Evolutionary conservation across 805 yeast species (phyloP).

Genomic region (Kluyveromyces aestuarii): DNA sequence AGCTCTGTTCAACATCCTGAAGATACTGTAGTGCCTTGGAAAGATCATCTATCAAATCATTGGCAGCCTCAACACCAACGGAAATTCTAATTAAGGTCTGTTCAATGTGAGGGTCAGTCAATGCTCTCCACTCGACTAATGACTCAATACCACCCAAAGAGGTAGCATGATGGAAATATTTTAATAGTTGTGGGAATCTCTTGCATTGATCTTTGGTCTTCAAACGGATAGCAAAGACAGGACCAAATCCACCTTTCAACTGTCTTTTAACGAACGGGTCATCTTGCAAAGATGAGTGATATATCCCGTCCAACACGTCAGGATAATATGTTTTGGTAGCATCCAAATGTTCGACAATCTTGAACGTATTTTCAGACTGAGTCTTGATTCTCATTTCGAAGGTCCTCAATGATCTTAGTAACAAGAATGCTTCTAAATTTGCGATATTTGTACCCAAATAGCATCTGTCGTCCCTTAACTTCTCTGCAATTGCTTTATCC

Average conservation of each 20-base stretch:
- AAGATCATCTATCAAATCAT: constrained; percentile 71
- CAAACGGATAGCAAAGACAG: constrained; percentile 65
- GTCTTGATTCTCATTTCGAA: constrained; percentile 58
- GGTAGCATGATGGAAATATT: constrained; percentile 81
- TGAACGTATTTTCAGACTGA: constrained; percentile 56
- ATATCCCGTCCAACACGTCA: constrained; percentile 42
- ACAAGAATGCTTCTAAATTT: constrained; percentile 63
- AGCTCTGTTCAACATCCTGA: constrained; percentile 3
- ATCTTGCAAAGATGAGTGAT: constrained; percentile 70
- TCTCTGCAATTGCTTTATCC: constrained; percentile 35
- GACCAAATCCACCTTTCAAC: constrained; percentile 55
- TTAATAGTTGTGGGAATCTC: constrained; percentile 51
- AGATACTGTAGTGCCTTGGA: constrained; percentile 40
- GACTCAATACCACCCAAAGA: constrained; percentile 91
- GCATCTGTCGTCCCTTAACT: constrained; percentile 53
- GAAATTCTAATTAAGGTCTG: constrained; percentile 62
- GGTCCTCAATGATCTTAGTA: constrained; percentile 75
- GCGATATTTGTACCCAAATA: constrained; percentile 73
- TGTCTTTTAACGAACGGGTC: constrained; percentile 62
- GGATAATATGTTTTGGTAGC: constrained; percentile 38
- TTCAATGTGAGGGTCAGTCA: constrained; percentile 52
- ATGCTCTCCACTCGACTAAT: constrained; percentile 81
- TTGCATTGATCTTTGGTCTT: constrained; percentile 46
- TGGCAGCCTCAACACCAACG: constrained; percentile 67
- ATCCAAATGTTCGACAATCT: constrained; percentile 49